Base-by-base conservation (phyloP, 2,329 filamentous ascomycete genomes). In the Penicillium corylophilum region DNA sequence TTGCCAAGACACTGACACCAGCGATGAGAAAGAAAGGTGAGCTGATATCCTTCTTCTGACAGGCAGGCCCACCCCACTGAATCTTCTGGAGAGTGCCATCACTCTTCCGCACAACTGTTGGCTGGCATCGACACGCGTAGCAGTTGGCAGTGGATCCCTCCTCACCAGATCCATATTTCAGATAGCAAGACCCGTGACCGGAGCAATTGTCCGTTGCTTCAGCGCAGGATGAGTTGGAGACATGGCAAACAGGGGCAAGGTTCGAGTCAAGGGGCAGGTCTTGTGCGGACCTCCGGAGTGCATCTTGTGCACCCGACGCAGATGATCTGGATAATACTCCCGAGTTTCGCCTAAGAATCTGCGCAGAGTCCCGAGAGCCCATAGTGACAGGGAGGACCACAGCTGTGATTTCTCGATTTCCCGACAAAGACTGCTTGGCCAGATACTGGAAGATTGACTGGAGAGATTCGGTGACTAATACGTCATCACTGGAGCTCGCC, bases 11-110 rank as follows among this genome's bases (percentile, higher is more conserved):
- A 4, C 83, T 86, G 62, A 94, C 88, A 7, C 86, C 84, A 12
- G 83, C 82, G 63, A 99, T 85, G 45, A 99, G 77, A 84, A 91
- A 95, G 75, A 99, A 97, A 5, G 88, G 86, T 24, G 86, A 82
- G 69, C 90, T 95, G 46, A 97, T 79, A 67, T 99, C 93, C 71
- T 87, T 82, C 83, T 97, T 99, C 69, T 94, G 85, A 77, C 94
- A 99, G 42, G 88, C 87, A 33, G 84, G 78, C 15, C 94, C 94
- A 44, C 86, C 93, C 90, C 91, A 97, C 67, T 86, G 81, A 0
- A 84, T 84, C 13, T 84, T 83, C 71, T 85, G 85, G 33, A 80
- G 76, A 15, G 74, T 78, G n/a, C 70, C 70, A 29, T 74, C 70
- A 48, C 76, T 71, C 26, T 71, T 72, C 39, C 68, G 68, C 48